Conservation (phyloP, 2,329 filamentous ascomycete species). For the Waltergamsia citrina region DNA sequence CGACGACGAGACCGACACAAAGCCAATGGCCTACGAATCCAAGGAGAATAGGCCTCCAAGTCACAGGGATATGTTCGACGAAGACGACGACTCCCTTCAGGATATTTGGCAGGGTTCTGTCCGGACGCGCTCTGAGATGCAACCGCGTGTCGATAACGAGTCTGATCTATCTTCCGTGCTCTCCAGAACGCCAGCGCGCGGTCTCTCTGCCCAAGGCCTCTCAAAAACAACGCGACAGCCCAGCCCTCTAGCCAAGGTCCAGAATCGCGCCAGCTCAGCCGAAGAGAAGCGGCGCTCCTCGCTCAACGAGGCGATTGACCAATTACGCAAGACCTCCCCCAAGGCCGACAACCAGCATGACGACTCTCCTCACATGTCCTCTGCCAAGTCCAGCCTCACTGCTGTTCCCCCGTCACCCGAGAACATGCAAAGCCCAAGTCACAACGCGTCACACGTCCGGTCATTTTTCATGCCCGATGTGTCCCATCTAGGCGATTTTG, state of each 20-base stretch:
- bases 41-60: slow-evolving; percentile 37
- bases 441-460: slow-evolving; percentile 31
- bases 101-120: slow-evolving; percentile 27
- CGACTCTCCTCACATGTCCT: slow-evolving; percentile 23
- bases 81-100: slow-evolving; percentile 31
- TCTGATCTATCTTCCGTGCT: slow-evolving; percentile 37
- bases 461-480: slow-evolving; percentile 47
- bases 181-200: slow-evolving; percentile 25
- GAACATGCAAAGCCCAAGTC: slow-evolving; percentile 19
- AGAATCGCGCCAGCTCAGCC: slow-evolving; percentile 18
- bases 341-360: slow-evolving; percentile 16
- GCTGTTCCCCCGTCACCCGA: slow-evolving; percentile 28
- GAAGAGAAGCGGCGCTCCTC: slow-evolving; percentile 16
- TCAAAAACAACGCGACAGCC: slow-evolving; percentile 18
- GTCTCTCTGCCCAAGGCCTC: slow-evolving; percentile 13
- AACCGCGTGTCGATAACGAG: slow-evolving; percentile 42
- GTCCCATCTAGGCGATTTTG: slow-evolving; percentile 45
- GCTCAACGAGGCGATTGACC: slow-evolving; percentile 22
- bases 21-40: slow-evolving; percentile 22
- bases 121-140: slow-evolving; percentile 39
- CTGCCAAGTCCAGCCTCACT: slow-evolving; percentile 29
- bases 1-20: slow-evolving; percentile 22
- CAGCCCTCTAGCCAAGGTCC: slow-evolving; percentile 27
- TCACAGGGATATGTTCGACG: slow-evolving; percentile 17
- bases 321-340: slow-evolving; percentile 23